Evolutionary conservation across 202 grass and related monocot genomes (phyloP).

Genomic region (Panicum virgatum): DNA sequence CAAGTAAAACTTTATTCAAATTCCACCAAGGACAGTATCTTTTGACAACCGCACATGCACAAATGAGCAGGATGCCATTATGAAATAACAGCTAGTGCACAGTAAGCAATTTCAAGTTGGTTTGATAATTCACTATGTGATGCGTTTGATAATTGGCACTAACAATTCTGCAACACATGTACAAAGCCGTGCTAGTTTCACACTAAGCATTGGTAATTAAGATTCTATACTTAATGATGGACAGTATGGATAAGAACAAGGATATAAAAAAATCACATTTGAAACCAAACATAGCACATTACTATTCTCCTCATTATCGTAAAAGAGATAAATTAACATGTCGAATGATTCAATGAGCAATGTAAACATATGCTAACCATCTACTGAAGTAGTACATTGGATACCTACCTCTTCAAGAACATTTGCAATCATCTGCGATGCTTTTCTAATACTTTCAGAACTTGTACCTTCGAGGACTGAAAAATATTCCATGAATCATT

Average conservation of each 20-base stretch:
- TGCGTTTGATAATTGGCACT: background rate
- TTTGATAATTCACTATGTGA: background rate
- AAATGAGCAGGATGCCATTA: conserved; percentile 29
- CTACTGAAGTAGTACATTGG: background rate
- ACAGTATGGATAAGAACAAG: background rate
- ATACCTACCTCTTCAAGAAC: conserved; percentile 68
- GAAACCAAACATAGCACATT: conserved; percentile 1
- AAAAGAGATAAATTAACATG: conserved; percentile 11
- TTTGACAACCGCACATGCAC: background rate
- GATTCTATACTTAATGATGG: conserved; percentile 3
- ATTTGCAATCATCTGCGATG: conserved; percentile 67
- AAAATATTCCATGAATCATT: conserved; percentile 37
- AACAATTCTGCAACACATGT: conserved; percentile 15
- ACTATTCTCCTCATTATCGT: background rate
- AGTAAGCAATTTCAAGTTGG: background rate
- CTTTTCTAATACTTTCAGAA: conserved; percentile 67
- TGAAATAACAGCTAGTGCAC: conserved; percentile 8
- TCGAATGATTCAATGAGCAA: background rate
- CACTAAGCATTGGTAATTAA: background rate
- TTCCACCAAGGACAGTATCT: background rate
- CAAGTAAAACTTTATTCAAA: background rate
- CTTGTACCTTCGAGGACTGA: conserved; percentile 64
- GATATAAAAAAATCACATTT: background rate
- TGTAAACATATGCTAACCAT: background rate
- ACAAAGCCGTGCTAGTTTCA: background rate